A percentile compares a stretch with the other conserved stretches of the same genome.
Conservation (phyloP, 2,329 filamentous ascomycete species). For the Botryosphaeria dothidea region DNA sequence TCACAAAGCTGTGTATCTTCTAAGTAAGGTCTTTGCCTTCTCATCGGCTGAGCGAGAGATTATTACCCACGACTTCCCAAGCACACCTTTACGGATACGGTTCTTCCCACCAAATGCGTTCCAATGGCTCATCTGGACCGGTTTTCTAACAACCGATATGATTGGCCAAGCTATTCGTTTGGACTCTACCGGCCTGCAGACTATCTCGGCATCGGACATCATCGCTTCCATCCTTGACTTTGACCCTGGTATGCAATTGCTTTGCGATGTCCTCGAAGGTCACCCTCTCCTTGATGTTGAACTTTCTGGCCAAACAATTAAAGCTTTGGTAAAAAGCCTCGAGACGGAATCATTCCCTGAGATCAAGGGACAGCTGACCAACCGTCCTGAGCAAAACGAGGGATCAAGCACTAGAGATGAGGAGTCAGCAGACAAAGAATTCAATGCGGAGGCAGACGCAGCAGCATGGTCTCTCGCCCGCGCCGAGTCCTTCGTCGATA, state of each 20-base stretch:
- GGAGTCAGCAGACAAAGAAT: slow-evolving; percentile 34
- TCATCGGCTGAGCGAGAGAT: slow-evolving; percentile 22
- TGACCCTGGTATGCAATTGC: slow-evolving; percentile 68
- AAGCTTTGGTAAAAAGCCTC: slow-evolving; percentile 68
- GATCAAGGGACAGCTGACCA: slow-evolving; percentile 42
- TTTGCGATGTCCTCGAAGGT: slow-evolving; percentile 63
- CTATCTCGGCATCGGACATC: slow-evolving; percentile 61
- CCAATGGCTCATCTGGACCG: slow-evolving; percentile 61
- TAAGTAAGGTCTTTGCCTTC: slow-evolving; percentile 50
- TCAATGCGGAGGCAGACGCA: slow-evolving; percentile 41
- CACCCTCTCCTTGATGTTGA: slow-evolving; percentile 65
- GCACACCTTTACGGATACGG: slow-evolving; percentile 14
- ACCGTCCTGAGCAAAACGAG: slow-evolving; percentile 30
- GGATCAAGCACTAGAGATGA: slow-evolving; percentile 15
- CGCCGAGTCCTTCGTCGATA: slow-evolving; percentile 67
- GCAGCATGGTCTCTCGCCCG: slow-evolving; percentile 61
- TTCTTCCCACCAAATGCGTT: slow-evolving; percentile 56
- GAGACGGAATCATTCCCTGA: slow-evolving; percentile 45
- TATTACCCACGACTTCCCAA: slow-evolving; percentile 27
- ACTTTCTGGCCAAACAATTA: slow-evolving; percentile 68
- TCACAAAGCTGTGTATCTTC: slow-evolving; percentile 61
- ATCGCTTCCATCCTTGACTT: slow-evolving; percentile 62
- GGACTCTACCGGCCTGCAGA: slow-evolving; percentile 38
- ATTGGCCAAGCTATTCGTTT: slow-evolving; percentile 43
- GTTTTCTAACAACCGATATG: slow-evolving; percentile 47